These are phyloP conservation scores for Sinapis alba DNA, from an alignment of 441 rosid genomes.

Conservation along the genomic window DNA sequence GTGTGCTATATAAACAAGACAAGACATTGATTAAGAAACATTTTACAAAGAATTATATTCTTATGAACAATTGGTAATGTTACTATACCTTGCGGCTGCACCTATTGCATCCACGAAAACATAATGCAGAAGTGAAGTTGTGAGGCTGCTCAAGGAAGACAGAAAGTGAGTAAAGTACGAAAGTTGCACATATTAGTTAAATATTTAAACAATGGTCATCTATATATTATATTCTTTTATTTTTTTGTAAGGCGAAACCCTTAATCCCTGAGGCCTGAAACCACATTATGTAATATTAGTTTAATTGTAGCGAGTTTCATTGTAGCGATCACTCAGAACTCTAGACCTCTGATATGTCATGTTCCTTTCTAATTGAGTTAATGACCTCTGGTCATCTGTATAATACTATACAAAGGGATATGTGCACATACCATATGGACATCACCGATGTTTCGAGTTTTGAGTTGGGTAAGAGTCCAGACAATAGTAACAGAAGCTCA, in stretches of 20 bases:
- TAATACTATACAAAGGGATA: neutral
- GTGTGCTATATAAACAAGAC: slow-evolving; percentile 40
- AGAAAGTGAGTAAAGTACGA: too few species aligned
- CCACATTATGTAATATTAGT: too few species aligned
- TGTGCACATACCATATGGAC: slow-evolving; percentile 53
- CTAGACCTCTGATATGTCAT: too few species aligned
- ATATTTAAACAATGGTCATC: too few species aligned
- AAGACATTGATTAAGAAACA: neutral
- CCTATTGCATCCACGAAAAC: slow-evolving; percentile 50
- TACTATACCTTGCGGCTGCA: slow-evolving; percentile 58
- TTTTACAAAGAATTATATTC: neutral
- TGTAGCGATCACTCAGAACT: too few species aligned
- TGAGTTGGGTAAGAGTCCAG: slow-evolving; percentile 58
- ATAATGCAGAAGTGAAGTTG: slow-evolving; percentile 47
- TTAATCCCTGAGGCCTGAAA: too few species aligned
- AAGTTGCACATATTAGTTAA: too few species aligned
- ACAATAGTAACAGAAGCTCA: slow-evolving; percentile 51
- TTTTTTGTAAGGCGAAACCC: too few species aligned
- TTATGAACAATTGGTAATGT: neutral
- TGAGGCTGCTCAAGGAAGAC: slow-evolving; percentile 43
- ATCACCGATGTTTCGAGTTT: slow-evolving; percentile 64
- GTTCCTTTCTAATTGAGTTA: too few species aligned
- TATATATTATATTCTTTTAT: too few species aligned
- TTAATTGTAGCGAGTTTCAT: too few species aligned
- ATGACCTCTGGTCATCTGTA: too few species aligned